phyloP scores from a whole-genome alignment of 148 eudicot species.

The Chenopodium berlandieri region DNA sequence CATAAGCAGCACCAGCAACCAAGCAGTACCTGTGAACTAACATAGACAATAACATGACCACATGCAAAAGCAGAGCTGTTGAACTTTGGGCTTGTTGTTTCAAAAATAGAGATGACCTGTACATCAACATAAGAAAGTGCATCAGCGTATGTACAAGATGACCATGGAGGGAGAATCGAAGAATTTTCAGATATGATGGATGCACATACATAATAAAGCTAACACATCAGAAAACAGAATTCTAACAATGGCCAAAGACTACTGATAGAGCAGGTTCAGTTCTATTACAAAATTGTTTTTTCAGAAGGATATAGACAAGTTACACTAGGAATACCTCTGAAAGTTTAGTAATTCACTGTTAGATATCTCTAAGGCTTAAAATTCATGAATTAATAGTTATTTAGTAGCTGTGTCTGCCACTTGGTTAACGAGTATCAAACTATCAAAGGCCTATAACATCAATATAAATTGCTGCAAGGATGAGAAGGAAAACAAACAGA shows the following conservation, averaged over 20 bases:
- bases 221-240: neutral
- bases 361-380: neutral
- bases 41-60: constrained; percentile 60
- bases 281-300: neutral
- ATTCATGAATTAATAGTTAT: neutral
- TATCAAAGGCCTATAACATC: neutral
- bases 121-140: constrained; percentile 13
- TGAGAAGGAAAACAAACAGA: neutral
- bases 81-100: constrained; percentile 33
- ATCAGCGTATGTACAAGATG: constrained; percentile 8
- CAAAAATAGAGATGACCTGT: constrained; percentile 56
- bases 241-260: neutral
- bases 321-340: neutral
- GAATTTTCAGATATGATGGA: neutral
- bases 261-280: constrained; percentile 1
- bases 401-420: neutral
- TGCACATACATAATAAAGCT: neutral
- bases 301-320: neutral
- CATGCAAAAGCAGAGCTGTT: constrained; percentile 50
- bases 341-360: neutral
- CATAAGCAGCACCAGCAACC: neutral
- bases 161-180: neutral
- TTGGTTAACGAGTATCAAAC: neutral
- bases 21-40: constrained; percentile 66
- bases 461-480: neutral